These are phyloP conservation scores for Purpureocillium lavendulum DNA, from an alignment of 2,329 filamentous ascomycete species.

Conservation along the genomic window DNA sequence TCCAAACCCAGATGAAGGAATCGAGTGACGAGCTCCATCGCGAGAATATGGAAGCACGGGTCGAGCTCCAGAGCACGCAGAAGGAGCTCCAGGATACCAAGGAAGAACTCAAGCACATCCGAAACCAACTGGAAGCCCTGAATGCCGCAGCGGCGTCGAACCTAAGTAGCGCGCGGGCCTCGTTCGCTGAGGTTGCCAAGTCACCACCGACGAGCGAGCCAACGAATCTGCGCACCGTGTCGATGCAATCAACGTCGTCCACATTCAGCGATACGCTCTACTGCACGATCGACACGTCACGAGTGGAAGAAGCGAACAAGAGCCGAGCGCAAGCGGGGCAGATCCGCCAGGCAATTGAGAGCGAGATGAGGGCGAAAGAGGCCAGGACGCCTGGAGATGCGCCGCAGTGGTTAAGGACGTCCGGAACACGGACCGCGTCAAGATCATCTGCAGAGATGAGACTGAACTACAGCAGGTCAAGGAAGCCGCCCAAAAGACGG, in stretches of 20 bases:
- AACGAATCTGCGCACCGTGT: background rate
- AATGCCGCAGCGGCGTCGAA: background rate
- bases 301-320: background rate
- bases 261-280: background rate
- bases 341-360: background rate
- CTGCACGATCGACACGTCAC: background rate
- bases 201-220: constrained; percentile 1
- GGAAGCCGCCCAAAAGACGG: background rate
- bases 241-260: background rate
- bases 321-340: background rate
- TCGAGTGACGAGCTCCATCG: background rate
- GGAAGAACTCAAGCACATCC: background rate
- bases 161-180: background rate
- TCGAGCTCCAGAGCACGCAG: background rate
- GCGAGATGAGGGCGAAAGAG: background rate
- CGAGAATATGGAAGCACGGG: background rate
- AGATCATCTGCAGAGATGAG: background rate
- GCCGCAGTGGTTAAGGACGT: background rate
- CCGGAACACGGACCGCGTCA: background rate
- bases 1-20: background rate
- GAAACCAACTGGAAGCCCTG: background rate
- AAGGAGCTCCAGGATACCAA: background rate
- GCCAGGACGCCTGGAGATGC: background rate
- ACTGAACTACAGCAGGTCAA: background rate
- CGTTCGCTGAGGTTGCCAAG: background rate